Percentiles rank a stretch among this genome's conserved stretches.
phyloP scores from a whole-genome alignment of 805 yeast species.

The Debaryomyces prosopidis region DNA sequence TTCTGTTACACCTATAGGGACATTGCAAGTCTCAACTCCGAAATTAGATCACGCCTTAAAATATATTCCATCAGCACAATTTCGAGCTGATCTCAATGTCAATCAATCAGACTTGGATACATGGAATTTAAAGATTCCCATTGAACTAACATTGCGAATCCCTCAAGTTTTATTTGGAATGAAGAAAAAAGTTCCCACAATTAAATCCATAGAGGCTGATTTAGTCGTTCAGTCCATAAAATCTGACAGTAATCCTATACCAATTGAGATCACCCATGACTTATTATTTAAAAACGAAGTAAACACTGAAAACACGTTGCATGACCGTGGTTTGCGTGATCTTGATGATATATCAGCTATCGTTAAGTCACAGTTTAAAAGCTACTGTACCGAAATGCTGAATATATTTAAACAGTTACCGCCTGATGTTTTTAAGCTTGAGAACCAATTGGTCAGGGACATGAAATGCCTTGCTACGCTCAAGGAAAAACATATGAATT shows the following conservation, averaged over 20 bases:
- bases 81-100: slow-evolving; percentile 6
- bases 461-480: slow-evolving; percentile 26
- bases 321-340: slow-evolving; percentile 7
- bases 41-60: slow-evolving; percentile 15
- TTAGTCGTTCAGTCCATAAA: slow-evolving; percentile 31
- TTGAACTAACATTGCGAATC: slow-evolving; percentile 16
- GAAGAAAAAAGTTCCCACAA: slow-evolving; percentile 20
- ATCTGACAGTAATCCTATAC: slow-evolving; percentile 34
- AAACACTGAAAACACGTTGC: background rate
- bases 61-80: slow-evolving; percentile 26
- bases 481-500: slow-evolving; percentile 24
- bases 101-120: slow-evolving; percentile 4
- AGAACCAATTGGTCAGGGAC: slow-evolving; percentile 29
- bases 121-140: slow-evolving; percentile 30
- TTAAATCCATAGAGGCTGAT: slow-evolving; percentile 24
- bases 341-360: slow-evolving; percentile 25
- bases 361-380: slow-evolving; percentile 22
- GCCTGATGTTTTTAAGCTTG: slow-evolving; percentile 25
- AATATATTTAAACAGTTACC: slow-evolving; percentile 21
- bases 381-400: slow-evolving; percentile 18
- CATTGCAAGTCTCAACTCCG: slow-evolving; percentile 16
- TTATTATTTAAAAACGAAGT: slow-evolving; percentile 26
- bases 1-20: slow-evolving; percentile 9
- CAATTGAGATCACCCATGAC: slow-evolving; percentile 39
- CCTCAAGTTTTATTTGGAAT: slow-evolving; percentile 2